Evolutionary conservation across 225 moss, liverwort and hornwort genomes (phyloP), one percentile per base, ranked within the genome.

Genomic region (Polytrichum commune): DNA sequence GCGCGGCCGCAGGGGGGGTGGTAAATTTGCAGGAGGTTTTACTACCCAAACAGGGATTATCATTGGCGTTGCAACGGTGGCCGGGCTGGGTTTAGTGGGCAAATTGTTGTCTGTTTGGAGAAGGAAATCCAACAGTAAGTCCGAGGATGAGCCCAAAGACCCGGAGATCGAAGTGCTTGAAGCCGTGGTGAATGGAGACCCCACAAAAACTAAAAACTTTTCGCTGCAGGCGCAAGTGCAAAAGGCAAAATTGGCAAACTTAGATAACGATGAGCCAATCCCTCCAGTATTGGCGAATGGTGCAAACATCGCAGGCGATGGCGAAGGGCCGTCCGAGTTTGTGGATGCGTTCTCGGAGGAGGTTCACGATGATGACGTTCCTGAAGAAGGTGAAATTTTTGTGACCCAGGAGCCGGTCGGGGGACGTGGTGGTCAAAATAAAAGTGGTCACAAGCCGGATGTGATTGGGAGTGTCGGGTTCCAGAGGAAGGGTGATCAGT

Each of bases 301-400:
- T 16, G 65, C 53, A 18, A 69, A 32, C 57, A 53, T 75, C 27
- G 62, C 70, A 0, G 46, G 73, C 33, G 65, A 60, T 53, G 5
- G 73, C 0, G 69, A 64, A 6, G 72, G 67, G 8, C 70, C 64
- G 6, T 83, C 86, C 5, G 80, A 87, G 4, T 83, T 71, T 57
- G 86, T 72, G 1, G 86, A 87, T 24, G 78, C 83, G 6, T 87
- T 87, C 68, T 87, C 86, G 5, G 86, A 87, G 76, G 81, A 76
- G 27, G 7, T 87, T 54, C 54, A 74, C 2, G 80, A 80, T 0
- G 78, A 78, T 5, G 81, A 81, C 25, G 33, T 83, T 29, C 0
- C 69, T 29, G 18, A 79, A 27, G 86, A 83, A 0, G 72, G 69
- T 13, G 81, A 83, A 64, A 74, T 83, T 16, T 79, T 28, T 56